Evolutionary conservation across 805 yeast genomes (phyloP).

Genomic region (Candida jianshihensis): DNA sequence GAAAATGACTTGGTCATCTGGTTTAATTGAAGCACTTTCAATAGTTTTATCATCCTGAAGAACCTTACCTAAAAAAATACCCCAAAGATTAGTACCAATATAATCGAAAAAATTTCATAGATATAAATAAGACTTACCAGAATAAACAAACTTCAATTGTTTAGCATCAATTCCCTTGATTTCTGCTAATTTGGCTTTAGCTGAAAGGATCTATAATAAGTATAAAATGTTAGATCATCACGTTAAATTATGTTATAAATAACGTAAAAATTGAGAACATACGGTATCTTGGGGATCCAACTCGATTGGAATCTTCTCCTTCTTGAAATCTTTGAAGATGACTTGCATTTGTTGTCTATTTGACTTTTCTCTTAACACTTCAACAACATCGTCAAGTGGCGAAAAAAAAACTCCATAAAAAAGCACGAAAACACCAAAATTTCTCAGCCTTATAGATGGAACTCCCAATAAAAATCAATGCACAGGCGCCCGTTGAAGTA

Average conservation of each 20-base stretch:
- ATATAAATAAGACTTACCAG: conserved; percentile 38
- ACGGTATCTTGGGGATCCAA: conserved; percentile 66
- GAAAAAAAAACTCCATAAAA: neutral
- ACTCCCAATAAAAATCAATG: no score
- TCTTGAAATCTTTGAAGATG: conserved; percentile 86
- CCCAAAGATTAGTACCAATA: no score
- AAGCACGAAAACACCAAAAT: neutral
- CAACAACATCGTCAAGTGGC: neutral
- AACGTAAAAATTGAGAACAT: conserved; percentile 19
- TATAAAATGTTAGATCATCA: no score
- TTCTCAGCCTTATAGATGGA: no score
- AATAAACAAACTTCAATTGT: conserved; percentile 84
- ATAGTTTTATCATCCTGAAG: conserved; percentile 77
- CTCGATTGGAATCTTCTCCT: conserved; percentile 77
- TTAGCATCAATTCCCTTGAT: conserved; percentile 60
- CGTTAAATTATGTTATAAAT: no score
- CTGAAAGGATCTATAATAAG: conserved; percentile 51
- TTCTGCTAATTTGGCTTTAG: conserved; percentile 66
- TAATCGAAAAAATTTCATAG: no score
- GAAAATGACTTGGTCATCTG: conserved; percentile 81
- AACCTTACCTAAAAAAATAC: conserved; percentile 49
- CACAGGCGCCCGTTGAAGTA: conserved; percentile 23
- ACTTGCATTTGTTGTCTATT: conserved; percentile 63
- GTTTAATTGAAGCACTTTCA: conserved; percentile 68
- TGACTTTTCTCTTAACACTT: no score